These are phyloP conservation scores for Aspergillus conjunctus DNA, from an alignment of 495 filamentous ascomycete species.

Conservation along the genomic window DNA sequence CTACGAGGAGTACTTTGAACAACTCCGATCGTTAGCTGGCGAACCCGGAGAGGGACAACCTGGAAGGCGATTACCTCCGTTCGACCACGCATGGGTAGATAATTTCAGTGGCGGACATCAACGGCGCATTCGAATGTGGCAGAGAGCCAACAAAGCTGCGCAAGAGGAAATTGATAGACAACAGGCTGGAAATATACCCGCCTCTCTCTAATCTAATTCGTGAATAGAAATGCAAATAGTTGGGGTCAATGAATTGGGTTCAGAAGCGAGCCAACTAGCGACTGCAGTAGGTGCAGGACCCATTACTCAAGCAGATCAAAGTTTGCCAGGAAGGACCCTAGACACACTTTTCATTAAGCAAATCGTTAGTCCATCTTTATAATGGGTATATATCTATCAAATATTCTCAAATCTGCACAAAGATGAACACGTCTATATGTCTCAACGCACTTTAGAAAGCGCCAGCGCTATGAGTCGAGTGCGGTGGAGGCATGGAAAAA, in stretches of 20 bases:
- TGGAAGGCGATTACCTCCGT: constrained; percentile 49
- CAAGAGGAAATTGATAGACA: constrained; percentile 1
- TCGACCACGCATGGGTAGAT: constrained; percentile 50
- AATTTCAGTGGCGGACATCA: constrained; percentile 53
- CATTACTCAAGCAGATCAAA: too few species aligned
- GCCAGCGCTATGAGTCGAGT: not conserved
- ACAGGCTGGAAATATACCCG: not conserved
- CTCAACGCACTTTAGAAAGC: not conserved
- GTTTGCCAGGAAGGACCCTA: too few species aligned
- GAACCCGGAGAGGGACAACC: constrained; percentile 36
- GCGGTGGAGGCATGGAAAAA: not conserved
- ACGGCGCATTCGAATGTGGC: constrained; percentile 54
- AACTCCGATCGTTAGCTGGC: constrained; percentile 48
- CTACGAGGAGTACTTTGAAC: constrained; percentile 59
- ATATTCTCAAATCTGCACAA: not conserved
- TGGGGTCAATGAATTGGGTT: too few species aligned
- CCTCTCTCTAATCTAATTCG: not conserved
- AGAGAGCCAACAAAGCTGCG: constrained; percentile 26
- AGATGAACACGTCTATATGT: not conserved
- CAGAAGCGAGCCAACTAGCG: too few species aligned
- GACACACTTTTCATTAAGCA: too few species aligned
- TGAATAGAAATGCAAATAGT: not conserved
- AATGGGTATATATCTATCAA: constrained; percentile 13
- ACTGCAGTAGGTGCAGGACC: too few species aligned
- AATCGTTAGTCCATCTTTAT: too few species aligned